Conservation (phyloP, 2,329 filamentous ascomycete genomes). For the Fonsecaea nubica region DNA sequence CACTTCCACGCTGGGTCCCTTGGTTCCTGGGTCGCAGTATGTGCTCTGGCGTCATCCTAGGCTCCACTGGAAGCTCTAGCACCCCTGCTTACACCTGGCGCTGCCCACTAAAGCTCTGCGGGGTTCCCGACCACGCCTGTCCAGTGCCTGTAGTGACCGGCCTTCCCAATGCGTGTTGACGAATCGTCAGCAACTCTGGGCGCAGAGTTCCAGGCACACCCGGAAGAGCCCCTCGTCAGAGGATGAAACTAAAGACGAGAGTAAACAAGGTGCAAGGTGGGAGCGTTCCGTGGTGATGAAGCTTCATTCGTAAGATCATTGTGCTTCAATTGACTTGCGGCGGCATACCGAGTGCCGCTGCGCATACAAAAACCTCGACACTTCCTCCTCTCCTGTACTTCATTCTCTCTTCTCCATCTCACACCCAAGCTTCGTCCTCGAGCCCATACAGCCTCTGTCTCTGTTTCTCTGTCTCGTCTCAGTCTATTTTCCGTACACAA, state of each 20-base stretch:
- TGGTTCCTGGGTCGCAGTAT: not conserved
- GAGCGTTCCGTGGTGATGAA: not conserved
- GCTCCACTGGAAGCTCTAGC: not conserved
- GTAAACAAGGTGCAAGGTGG: constrained; percentile 1
- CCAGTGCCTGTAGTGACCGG: not conserved
- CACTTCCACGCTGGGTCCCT: not conserved
- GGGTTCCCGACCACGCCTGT: not conserved
- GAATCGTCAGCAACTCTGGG: not conserved
- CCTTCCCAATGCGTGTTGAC: not conserved
- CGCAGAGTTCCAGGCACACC: not conserved
- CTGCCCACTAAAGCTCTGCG: not conserved
- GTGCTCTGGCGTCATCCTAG: constrained; percentile 7
- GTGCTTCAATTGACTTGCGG: not conserved
- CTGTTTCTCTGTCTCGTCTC: not conserved
- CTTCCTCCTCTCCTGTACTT: not conserved
- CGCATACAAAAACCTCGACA: constrained; percentile 23
- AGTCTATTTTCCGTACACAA: constrained; percentile 3
- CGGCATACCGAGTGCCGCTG: not conserved
- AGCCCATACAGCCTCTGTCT: constrained; percentile 3
- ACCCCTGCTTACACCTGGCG: not conserved
- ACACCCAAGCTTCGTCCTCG: not conserved
- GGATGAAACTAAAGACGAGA: not conserved
- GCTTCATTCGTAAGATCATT: constrained; percentile 1
- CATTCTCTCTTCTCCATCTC: constrained; percentile 3
- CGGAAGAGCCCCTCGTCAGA: not conserved